These are phyloP conservation scores for Pythium aquatile DNA, from an alignment of 352 stramenopile species.

Conservation along the genomic window DNA sequence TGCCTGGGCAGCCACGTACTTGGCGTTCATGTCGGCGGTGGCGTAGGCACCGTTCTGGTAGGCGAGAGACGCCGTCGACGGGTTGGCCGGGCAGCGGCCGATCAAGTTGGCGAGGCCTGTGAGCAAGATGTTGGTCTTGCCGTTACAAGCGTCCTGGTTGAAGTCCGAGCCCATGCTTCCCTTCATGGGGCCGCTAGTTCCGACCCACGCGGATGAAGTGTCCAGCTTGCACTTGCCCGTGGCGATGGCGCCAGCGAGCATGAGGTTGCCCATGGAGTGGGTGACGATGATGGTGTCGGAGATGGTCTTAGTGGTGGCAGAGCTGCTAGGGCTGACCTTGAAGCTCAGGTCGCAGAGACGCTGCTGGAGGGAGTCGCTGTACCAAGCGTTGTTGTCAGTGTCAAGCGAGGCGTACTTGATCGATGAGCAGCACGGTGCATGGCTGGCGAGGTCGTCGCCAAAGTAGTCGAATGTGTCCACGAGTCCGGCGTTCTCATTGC, in stretches of 20 bases:
- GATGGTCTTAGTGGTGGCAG: constrained; percentile 35
- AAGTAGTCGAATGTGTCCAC: constrained; percentile 44
- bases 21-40: constrained; percentile 16
- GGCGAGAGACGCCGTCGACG: constrained; percentile 32
- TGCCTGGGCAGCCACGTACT: constrained; percentile 34
- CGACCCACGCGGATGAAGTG: constrained; percentile 35
- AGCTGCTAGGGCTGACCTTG: constrained; percentile 40
- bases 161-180: constrained; percentile 54
- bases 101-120: constrained; percentile 30
- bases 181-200: constrained; percentile 38
- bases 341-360: constrained; percentile 37
- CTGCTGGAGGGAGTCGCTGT: constrained; percentile 36
- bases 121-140: constrained; percentile 26
- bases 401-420: constrained; percentile 51
- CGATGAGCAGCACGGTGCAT: constrained; percentile 61
- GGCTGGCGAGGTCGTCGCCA: constrained; percentile 33
- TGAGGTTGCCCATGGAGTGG: constrained; percentile 68
- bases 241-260: constrained; percentile 50
- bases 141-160: constrained; percentile 35
- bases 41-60: constrained; percentile 39
- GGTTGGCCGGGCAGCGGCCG: constrained; percentile 38
- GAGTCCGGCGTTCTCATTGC: constrained; percentile 33
- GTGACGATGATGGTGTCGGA: constrained; percentile 60
- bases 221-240: constrained; percentile 40
- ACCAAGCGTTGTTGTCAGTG: constrained; percentile 43